These are phyloP conservation scores for Naganishia cerealis DNA, from an alignment of 1,284 basidiomycete species.

Conservation along the genomic window DNA sequence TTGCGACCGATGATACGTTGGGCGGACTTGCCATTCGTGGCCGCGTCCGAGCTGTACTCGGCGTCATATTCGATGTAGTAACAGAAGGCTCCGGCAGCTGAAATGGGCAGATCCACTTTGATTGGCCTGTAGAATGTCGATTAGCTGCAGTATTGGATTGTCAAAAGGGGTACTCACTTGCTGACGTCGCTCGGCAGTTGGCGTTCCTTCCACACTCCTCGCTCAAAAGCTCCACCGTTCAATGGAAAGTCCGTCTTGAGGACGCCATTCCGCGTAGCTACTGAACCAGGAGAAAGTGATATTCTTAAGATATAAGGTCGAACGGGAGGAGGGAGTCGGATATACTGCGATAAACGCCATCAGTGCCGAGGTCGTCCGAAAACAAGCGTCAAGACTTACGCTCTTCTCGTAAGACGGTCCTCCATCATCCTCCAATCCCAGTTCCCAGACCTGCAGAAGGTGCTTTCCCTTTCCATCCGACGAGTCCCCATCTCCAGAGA, in stretches of 20 bases:
- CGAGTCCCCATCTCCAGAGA: conserved; percentile 60
- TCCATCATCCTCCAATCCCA: conserved; percentile 81
- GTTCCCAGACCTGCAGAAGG: conserved; percentile 77
- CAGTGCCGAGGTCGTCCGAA: not conserved
- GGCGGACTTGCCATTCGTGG: conserved; percentile 37
- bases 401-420: conserved; percentile 79
- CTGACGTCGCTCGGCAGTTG: conserved; percentile 53
- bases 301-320: conserved; percentile 84
- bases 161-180: conserved; percentile 59
- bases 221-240: conserved; percentile 78
- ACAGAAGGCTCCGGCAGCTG: conserved; percentile 87
- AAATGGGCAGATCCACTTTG: conserved; percentile 87
- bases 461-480: conserved; percentile 51
- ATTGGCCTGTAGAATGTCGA: conserved; percentile 78
- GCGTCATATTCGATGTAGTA: conserved; percentile 88
- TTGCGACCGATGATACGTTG: conserved; percentile 70
- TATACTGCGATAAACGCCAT: conserved; percentile 64
- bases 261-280: conserved; percentile 79
- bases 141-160: conserved; percentile 59
- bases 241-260: conserved; percentile 93
- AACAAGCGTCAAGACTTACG: conserved; percentile 58
- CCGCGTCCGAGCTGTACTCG: not conserved
- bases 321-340: conserved; percentile 87
- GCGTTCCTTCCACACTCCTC: conserved; percentile 72
- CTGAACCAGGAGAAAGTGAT: conserved; percentile 81